Percentiles rank a stretch among this genome's conserved stretches.
Evolutionary conservation across 2,329 filamentous ascomycete genomes (phyloP).

Genomic region (Microcyclospora pomicola): DNA sequence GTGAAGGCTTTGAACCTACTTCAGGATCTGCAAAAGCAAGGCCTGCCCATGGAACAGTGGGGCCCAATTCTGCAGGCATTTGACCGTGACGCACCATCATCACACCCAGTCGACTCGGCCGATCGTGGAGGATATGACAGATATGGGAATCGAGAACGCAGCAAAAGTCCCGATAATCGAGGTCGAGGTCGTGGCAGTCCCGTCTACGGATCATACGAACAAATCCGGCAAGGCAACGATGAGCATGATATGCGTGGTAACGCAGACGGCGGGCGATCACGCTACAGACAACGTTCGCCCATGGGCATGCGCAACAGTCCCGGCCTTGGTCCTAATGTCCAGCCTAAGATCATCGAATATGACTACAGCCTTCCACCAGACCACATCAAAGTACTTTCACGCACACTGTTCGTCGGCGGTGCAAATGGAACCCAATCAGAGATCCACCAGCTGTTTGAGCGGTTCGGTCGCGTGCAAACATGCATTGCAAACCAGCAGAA

Average conservation of each 20-base stretch:
- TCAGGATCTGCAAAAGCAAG: conserved; percentile 61
- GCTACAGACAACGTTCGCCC: conserved; percentile 79
- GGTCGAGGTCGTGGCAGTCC: conserved; percentile 52
- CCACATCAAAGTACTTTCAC: conserved; percentile 81
- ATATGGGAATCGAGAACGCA: conserved; percentile 46
- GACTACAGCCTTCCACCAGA: conserved; percentile 61
- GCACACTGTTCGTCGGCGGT: conserved; percentile 91
- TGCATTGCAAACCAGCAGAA: conserved; percentile 98
- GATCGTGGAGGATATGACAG: conserved; percentile 10
- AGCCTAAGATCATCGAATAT: conserved; percentile 65
- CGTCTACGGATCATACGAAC: conserved; percentile 60
- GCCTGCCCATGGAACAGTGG: conserved; percentile 66
- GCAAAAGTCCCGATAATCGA: conserved; percentile 55
- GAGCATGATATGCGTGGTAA: conserved; percentile 28
- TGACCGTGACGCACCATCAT: conserved; percentile 15
- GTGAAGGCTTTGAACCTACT: conserved; percentile 62
- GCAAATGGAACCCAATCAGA: conserved; percentile 70
- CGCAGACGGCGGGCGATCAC: conserved; percentile 40
- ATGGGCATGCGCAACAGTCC: conserved; percentile 42
- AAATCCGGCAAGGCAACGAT: conserved; percentile 12
- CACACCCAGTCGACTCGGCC: conserved; percentile 3
- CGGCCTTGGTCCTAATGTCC: conserved; percentile 35
- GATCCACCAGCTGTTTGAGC: conserved; percentile 64
- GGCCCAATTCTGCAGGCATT: conserved; percentile 42
- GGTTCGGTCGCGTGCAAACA: conserved; percentile 80